Evolutionary conservation across 176 grass and related monocot genomes (phyloP), one percentile per base, ranked within the genome.

Genomic region (Neostapfia colusana): DNA sequence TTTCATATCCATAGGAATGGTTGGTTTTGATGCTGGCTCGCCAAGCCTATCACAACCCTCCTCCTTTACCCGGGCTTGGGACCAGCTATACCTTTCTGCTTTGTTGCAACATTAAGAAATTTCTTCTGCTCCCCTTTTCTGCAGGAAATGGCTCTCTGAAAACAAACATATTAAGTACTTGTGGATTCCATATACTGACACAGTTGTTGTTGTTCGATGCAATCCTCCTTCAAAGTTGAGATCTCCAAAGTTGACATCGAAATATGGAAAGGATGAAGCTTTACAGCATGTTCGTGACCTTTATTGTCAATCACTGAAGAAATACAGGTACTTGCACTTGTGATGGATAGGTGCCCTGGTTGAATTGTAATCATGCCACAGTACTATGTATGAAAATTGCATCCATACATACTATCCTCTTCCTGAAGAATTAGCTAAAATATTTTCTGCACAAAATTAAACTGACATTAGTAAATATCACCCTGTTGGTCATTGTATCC

Each of bases 101-200:
- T 10, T 67, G 12, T 72, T 77, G 48, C 57, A 61, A 25, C 63
- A 55, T 65, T n/a, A 10, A 70, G 54, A 34, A 44, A 10, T 68
- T 78, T 56, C 11, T 70, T 72, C 72, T 50, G 41, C 67, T 27
- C 44, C 38, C 28, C 23, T 73, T 37, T 15, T 89, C 86, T 72
- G 23, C 85, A 96, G 93, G 89, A 92, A 96, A 78, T 92, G 93
- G 93, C 86, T 96, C 14, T 76, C 83, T 56, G 89, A 96, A 74
- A 96, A 96, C 65, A 92, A 96, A 63, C 93, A 89, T 72, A 80
- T 96, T 56, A 96, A 91, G 59, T 97, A 93, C 84, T 64, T 97
- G 73, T 91, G 84, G 88, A 85, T 97, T 82, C 82, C 91, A 6
- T 93, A 93, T 80, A 97, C 82, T 18, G 84, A 94, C 66, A 74